These are phyloP conservation scores for Penicillium paxilli DNA, from an alignment of 495 filamentous ascomycete genomes.

Conservation along the genomic window DNA sequence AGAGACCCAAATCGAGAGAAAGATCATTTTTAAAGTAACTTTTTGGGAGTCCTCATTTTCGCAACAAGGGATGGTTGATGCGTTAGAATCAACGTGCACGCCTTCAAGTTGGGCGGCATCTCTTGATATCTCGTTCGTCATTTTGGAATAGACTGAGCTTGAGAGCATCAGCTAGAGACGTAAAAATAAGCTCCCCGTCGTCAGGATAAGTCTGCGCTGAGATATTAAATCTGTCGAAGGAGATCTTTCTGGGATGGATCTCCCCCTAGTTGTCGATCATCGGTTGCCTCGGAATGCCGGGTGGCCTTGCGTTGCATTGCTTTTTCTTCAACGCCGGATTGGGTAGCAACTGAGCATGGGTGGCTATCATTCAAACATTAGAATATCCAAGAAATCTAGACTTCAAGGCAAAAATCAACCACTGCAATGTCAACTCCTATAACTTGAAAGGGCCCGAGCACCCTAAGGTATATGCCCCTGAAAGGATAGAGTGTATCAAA, in stretches of 20 bases:
- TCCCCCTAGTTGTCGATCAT: no score
- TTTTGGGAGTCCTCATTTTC: background rate
- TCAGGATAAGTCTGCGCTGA: background rate
- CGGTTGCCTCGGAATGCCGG: background rate
- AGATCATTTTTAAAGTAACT: slow-evolving; percentile 16
- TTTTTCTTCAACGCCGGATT: background rate
- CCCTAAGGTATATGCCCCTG: no score
- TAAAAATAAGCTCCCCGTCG: background rate
- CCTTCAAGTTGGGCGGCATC: background rate
- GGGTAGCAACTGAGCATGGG: background rate
- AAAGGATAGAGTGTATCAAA: no score
- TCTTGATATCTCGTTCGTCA: background rate
- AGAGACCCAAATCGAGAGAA: slow-evolving; percentile 23
- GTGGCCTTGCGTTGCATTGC: background rate
- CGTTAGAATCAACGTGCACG: background rate
- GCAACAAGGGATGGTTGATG: background rate
- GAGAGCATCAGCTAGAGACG: background rate
- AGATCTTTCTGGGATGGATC: background rate
- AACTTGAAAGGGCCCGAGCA: no score
- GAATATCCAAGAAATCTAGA: no score
- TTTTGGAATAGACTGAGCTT: background rate
- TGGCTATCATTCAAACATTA: background rate
- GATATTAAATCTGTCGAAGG: background rate
- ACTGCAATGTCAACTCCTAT: no score
- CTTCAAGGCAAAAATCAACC: no score